phyloP scores from a whole-genome alignment of 768 basidiomycete species.

The Cystofilobasidium capitatum region DNA sequence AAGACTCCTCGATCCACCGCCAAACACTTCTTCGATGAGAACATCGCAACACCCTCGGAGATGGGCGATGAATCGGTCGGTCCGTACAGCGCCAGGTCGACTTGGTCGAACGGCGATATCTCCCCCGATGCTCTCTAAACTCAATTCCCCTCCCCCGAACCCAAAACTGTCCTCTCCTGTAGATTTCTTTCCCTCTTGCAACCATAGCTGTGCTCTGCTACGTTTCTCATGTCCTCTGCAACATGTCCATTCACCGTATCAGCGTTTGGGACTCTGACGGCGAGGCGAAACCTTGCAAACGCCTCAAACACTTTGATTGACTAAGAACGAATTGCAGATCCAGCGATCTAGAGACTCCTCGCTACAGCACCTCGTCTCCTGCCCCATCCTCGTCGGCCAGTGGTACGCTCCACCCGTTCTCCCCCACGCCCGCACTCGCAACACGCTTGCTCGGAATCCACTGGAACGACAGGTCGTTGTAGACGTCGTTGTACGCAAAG shows the following conservation, averaged over 20 bases:
- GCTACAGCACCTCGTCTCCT: slow-evolving; percentile 2
- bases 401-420: background rate
- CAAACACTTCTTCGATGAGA: slow-evolving; percentile 83
- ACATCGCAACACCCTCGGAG: slow-evolving; percentile 46
- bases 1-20: slow-evolving; percentile 79
- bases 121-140: slow-evolving; percentile 59
- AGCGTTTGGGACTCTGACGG: too few relatives aligned
- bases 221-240: too few relatives aligned
- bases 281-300: too few relatives aligned
- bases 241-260: too few relatives aligned
- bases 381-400: background rate
- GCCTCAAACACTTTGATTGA: too few relatives aligned
- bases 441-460: background rate
- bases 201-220: too few relatives aligned
- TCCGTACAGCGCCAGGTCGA: slow-evolving; percentile 40
- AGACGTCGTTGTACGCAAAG: slow-evolving; percentile 22
- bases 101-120: slow-evolving; percentile 53
- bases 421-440: background rate
- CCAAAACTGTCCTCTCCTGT: too few relatives aligned
- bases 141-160: too few relatives aligned
- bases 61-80: slow-evolving; percentile 62
- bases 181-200: too few relatives aligned
- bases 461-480: slow-evolving; percentile 21
- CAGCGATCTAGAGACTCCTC: too few relatives aligned
- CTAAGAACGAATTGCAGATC: too few relatives aligned